Evolutionary conservation across 208 protist species (phyloP).

Genomic region (Leishmania gerbilli): DNA sequence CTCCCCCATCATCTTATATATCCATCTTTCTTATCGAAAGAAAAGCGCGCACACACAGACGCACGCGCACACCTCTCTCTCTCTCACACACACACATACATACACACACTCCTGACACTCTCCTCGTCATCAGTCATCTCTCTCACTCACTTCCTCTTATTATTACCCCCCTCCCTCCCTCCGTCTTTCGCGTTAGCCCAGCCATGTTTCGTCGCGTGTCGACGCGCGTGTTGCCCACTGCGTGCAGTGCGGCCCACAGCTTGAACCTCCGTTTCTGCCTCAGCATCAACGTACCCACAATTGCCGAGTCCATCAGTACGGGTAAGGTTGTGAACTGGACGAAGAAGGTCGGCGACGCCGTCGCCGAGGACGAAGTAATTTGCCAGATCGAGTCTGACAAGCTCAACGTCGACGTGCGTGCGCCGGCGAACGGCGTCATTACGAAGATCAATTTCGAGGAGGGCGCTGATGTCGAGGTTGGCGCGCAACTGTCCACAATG

Average conservation of each 20-base stretch:
- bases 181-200: background rate
- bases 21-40: background rate
- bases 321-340: conserved; percentile 96
- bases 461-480: conserved; percentile 92
- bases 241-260: conserved; percentile 33
- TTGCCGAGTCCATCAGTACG: conserved; percentile 98
- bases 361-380: conserved; percentile 97
- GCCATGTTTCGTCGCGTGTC: conserved; percentile 75
- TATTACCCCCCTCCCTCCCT: conserved; percentile 4
- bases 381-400: conserved; percentile 99
- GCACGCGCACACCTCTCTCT: background rate
- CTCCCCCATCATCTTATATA: background rate
- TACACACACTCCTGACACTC: background rate
- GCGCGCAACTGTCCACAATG: conserved; percentile 86
- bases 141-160: conserved; percentile 21
- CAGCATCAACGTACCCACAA: conserved; percentile 94
- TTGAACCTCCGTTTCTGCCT: conserved; percentile 84
- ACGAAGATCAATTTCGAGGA: conserved; percentile 90
- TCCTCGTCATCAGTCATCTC: conserved; percentile 8
- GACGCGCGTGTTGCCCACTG: conserved; percentile 31
- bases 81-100: background rate
- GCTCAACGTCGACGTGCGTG: conserved; percentile 95
- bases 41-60: background rate
- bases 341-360: conserved; percentile 95
- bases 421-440: conserved; percentile 92